phyloP scores from a whole-genome alignment of 2,329 filamentous ascomycete genomes.

The Zasmidium cellare region DNA sequence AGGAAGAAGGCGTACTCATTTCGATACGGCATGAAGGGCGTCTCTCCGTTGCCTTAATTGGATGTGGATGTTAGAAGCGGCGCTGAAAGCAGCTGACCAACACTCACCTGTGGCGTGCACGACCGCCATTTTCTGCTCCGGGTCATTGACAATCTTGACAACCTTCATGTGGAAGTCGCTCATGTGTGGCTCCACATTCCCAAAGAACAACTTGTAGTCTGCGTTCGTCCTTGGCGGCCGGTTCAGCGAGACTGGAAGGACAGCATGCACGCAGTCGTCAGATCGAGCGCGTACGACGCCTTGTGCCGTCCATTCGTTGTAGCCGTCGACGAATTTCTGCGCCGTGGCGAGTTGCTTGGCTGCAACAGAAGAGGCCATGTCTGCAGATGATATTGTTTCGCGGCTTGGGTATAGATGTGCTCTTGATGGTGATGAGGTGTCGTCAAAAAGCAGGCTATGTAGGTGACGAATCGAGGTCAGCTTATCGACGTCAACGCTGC shows the following conservation, averaged over 20 bases:
- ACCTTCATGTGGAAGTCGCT: slow-evolving; percentile 6
- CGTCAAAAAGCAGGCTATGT: not conserved
- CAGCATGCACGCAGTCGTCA: slow-evolving; percentile 9
- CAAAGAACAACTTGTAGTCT: slow-evolving; percentile 12
- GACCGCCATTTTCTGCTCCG: slow-evolving; percentile 7
- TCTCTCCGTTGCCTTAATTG: not conserved
- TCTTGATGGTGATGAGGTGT: not conserved
- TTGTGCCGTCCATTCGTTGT: slow-evolving; percentile 9
- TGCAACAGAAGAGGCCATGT: not conserved
- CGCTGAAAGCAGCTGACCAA: no score
- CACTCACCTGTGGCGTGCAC: slow-evolving; percentile 3
- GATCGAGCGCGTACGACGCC: slow-evolving; percentile 8
- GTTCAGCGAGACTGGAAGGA: slow-evolving; percentile 6
- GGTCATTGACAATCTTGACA: slow-evolving; percentile 8
- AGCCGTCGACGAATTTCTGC: slow-evolving; percentile 2
- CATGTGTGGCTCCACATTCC: slow-evolving; percentile 1
- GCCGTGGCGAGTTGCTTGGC: slow-evolving; percentile 1
- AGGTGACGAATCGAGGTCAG: not conserved
- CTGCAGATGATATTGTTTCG: no score
- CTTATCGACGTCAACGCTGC: not conserved
- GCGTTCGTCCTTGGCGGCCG: slow-evolving; percentile 9
- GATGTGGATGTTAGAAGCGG: no score
- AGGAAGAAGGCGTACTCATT: slow-evolving; percentile 16
- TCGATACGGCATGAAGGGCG: slow-evolving; percentile 10
- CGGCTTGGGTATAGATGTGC: not conserved